Evolutionary conservation across 768 basidiomycete genomes (phyloP), one percentile per base, ranked within the genome.

Genomic region (Pulveroboletus frians): DNA sequence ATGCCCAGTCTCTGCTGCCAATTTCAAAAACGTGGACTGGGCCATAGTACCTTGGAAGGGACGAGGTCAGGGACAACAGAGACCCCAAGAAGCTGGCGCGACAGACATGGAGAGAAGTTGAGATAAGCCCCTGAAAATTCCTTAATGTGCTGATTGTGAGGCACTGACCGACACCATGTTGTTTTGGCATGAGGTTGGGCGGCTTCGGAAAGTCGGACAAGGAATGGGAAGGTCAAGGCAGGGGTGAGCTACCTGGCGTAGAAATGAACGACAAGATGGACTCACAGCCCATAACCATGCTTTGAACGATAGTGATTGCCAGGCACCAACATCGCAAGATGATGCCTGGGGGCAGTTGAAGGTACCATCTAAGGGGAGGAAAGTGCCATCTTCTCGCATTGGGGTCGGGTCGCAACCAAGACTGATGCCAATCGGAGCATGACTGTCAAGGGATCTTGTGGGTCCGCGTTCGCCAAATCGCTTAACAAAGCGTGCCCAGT

Each of bases 191-290:
- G 77, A 63, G 26, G 70, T 64, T 13, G 72, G 71, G 17, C 77
- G 73, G 52, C 83, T 78, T 37, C 84, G 73, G 88, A 73, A 80
- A 82, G 70, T 92, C 83, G 59, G 78, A 84, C 47, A 84, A 70
- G 48, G 89, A 73, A 88, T 1, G 84, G 85, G 18, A 89, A 63
- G 26, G 78, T 84, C 43, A 86, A 63, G 3, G 69, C 64, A 3
- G 87, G 81, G 3, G 80, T 76, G 55, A 85, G 52, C 82, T 78
- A 40, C 11, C 20, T 23, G 47, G 20, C 23, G 15, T 44, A 23
- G 39, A 17, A 23, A 39, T 15, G 26, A 46, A 36, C 36, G n/a
- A 59, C 54, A 46, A 39, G 71, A 47, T 9, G 29, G 5, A 59
- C 75, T 52, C 46, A 78, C 71, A 15, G 72, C 80, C 61, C 78